phyloP scores from a whole-genome alignment of 306 rosid species.

The Glycine tomentella region DNA sequence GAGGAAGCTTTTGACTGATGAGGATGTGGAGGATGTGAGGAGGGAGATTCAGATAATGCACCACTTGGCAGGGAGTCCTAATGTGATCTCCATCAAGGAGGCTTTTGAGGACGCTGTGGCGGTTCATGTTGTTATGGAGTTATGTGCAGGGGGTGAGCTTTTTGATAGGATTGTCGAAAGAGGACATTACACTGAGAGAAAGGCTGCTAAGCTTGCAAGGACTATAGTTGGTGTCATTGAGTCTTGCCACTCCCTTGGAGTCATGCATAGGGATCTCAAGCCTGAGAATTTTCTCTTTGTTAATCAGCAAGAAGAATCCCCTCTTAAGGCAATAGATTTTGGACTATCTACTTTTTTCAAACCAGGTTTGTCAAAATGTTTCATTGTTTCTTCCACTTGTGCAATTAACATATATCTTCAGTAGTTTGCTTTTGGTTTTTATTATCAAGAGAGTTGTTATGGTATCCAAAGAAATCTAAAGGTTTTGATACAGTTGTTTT shows the following conservation, averaged over 20 bases:
- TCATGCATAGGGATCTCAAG: constrained; percentile 96
- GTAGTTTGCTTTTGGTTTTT: background rate
- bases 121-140: constrained; percentile 91
- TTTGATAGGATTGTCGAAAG: constrained; percentile 81
- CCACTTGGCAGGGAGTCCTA: constrained; percentile 71
- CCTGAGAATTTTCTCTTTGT: constrained; percentile 93
- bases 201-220: constrained; percentile 79
- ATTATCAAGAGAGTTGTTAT: background rate
- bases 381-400: background rate
- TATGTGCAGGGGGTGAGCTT: constrained; percentile 88
- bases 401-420: constrained; percentile 18
- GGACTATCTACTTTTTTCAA: constrained; percentile 89
- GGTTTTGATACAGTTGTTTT: background rate
- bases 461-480: background rate
- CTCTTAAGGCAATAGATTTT: constrained; percentile 92
- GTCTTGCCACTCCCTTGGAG: constrained; percentile 92
- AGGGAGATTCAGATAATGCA: constrained; percentile 96
- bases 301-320: constrained; percentile 73
- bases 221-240: constrained; percentile 80
- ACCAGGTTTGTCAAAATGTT: constrained; percentile 67
- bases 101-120: constrained; percentile 86
- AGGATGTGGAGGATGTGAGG: constrained; percentile 90
- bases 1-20: constrained; percentile 64
- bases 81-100: constrained; percentile 70
- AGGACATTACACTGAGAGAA: constrained; percentile 79